A percentile compares a stretch with the other conserved stretches of the same genome.
These are phyloP conservation scores for Phytophthora tentaculata DNA, from an alignment of 352 stramenopile species.

Conservation along the genomic window DNA sequence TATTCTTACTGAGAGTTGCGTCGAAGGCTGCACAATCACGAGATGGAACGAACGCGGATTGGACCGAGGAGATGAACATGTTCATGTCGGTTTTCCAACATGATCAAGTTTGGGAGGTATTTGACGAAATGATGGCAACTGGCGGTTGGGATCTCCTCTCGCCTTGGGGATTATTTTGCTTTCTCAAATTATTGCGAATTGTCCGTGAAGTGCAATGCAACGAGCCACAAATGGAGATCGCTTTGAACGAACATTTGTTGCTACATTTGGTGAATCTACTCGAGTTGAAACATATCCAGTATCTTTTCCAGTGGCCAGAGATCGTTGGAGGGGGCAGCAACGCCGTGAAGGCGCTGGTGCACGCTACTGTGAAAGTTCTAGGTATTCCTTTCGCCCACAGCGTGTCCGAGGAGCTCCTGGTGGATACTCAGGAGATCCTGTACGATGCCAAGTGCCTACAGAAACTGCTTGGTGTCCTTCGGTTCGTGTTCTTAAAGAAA, in stretches of 20 bases:
- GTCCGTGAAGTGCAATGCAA: slow-evolving; percentile 71
- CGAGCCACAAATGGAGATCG: slow-evolving; percentile 45
- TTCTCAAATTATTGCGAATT: slow-evolving; percentile 81
- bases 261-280: slow-evolving; percentile 67
- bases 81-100: slow-evolving; percentile 58
- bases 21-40: slow-evolving; percentile 49
- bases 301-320: slow-evolving; percentile 79
- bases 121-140: slow-evolving; percentile 53
- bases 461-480: slow-evolving; percentile 68
- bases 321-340: slow-evolving; percentile 77
- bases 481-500: slow-evolving; percentile 63
- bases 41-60: slow-evolving; percentile 4
- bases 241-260: slow-evolving; percentile 65
- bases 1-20: slow-evolving; percentile 69
- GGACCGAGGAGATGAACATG: slow-evolving; percentile 37
- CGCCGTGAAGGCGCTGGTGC: slow-evolving; percentile 82
- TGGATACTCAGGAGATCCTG: slow-evolving; percentile 72
- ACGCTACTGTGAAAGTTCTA: slow-evolving; percentile 86
- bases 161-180: slow-evolving; percentile 85
- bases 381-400: slow-evolving; percentile 80
- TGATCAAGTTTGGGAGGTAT: slow-evolving; percentile 52
- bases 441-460: slow-evolving; percentile 75
- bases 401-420: slow-evolving; percentile 67
- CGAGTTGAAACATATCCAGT: slow-evolving; percentile 60
- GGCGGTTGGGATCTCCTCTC: slow-evolving; percentile 74